Percentiles rank a stretch among this genome's conserved stretches.
Conservation (phyloP, 2,329 filamentous ascomycete genomes). For the Colletotrichum sublineola region DNA sequence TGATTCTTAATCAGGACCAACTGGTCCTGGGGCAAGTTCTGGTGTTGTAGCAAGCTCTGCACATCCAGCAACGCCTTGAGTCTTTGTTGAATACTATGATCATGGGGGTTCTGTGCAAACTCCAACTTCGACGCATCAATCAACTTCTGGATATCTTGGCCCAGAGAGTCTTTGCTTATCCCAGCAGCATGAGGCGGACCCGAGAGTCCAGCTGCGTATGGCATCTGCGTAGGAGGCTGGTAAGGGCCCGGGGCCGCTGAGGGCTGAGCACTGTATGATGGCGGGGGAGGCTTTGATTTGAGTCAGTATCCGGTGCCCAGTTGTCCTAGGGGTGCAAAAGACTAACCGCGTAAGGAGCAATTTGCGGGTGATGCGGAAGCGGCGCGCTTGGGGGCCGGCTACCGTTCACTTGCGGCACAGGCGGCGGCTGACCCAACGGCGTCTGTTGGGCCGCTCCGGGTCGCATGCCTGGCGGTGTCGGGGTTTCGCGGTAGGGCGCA, state of each 20-base stretch:
- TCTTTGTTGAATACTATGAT: conserved; percentile 81
- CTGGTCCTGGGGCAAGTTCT: conserved; percentile 84
- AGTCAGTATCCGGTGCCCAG: conserved; percentile 4
- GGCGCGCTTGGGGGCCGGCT: conserved; percentile 43
- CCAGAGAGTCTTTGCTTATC: conserved; percentile 79
- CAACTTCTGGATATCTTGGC: conserved; percentile 84
- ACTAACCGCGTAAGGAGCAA: conserved; percentile 38
- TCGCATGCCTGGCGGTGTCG: conserved; percentile 75
- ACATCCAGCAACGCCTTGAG: conserved; percentile 89
- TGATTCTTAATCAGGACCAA: conserved; percentile 87
- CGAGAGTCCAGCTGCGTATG: conserved; percentile 54
- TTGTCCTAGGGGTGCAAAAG: not conserved
- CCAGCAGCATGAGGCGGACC: conserved; percentile 50
- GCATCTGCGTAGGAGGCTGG: conserved; percentile 57
- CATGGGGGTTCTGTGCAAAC: conserved; percentile 81
- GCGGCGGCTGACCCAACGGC: conserved; percentile 54
- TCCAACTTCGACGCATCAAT: conserved; percentile 80
- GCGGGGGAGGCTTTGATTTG: conserved; percentile 51
- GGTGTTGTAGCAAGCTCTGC: conserved; percentile 82
- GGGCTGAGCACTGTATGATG: conserved; percentile 55
- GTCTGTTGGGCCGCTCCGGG: conserved; percentile 51
- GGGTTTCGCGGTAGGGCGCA: conserved; percentile 77
- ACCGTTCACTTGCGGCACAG: conserved; percentile 52
- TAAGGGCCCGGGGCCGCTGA: conserved; percentile 55
- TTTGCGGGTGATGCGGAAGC: conserved; percentile 37